Percentiles rank a stretch among this genome's conserved stretches.
These are phyloP conservation scores for Claviceps digitariae DNA, from an alignment of 2,329 filamentous ascomycete genomes.

Conservation along the genomic window DNA sequence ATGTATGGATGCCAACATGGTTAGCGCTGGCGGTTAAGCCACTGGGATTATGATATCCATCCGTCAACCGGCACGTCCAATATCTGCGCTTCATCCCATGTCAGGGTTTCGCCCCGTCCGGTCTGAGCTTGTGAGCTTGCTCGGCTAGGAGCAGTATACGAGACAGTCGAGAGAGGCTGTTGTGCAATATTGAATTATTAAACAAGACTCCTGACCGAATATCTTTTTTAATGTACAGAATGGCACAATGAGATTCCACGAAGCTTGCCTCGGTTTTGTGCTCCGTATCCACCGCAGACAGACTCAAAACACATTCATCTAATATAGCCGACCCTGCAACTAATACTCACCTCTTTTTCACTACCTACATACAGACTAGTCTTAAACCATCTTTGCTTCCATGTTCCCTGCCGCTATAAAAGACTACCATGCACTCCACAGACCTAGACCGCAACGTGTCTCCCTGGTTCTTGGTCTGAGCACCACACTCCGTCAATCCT, in stretches of 20 bases:
- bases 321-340: constrained; percentile 18
- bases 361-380: constrained; percentile 11
- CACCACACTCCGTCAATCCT: constrained; percentile 1
- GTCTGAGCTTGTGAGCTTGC: neutral
- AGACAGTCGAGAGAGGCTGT: neutral
- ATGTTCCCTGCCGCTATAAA: constrained; percentile 3
- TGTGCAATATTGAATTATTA: neutral
- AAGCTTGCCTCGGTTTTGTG: neutral
- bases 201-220: neutral
- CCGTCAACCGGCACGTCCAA: neutral
- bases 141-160: neutral
- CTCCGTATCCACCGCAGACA: neutral
- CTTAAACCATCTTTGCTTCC: constrained; percentile 2
- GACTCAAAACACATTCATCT: constrained; percentile 5
- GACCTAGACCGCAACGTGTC: constrained; percentile 11
- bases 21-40: neutral
- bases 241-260: neutral
- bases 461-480: constrained; percentile 1
- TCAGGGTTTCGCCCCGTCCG: neutral
- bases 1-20: constrained; percentile 1
- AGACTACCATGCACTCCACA: constrained; percentile 6
- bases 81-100: constrained; percentile 3
- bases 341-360: constrained; percentile 13
- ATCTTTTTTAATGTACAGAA: neutral
- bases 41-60: neutral